These are phyloP conservation scores for Panicum virgatum DNA, from an alignment of 202 grass and related monocot species.

Conservation along the genomic window DNA sequence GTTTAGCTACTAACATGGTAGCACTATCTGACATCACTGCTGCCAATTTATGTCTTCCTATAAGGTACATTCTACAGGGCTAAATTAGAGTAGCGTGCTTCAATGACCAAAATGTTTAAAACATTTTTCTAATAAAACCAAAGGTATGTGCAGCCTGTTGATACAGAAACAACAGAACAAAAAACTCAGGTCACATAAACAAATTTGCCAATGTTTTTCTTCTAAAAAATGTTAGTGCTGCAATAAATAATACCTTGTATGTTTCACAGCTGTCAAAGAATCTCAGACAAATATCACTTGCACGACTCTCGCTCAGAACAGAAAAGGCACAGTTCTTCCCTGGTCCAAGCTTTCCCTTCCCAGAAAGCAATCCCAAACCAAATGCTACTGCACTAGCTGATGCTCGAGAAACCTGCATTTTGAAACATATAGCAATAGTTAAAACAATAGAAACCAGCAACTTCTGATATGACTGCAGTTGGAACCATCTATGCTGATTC, in stretches of 20 bases:
- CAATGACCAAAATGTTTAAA: too few relatives aligned
- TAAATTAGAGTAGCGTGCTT: neutral
- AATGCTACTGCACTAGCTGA: conserved; percentile 97
- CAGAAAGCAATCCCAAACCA: conserved; percentile 83
- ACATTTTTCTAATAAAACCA: neutral
- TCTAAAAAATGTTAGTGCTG: conserved; percentile 17
- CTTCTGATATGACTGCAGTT: neutral
- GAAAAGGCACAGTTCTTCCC: conserved; percentile 83
- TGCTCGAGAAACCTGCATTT: conserved; percentile 81
- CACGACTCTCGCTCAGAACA: conserved; percentile 91
- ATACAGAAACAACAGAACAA: neutral
- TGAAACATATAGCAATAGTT: conserved; percentile 25
- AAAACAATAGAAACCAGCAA: conserved; percentile 12
- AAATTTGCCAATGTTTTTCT: neutral
- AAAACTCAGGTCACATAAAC: neutral
- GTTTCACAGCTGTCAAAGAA: conserved; percentile 86
- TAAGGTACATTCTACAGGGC: neutral
- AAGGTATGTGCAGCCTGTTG: neutral
- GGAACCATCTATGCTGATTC: neutral
- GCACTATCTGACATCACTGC: neutral
- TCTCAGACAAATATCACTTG: conserved; percentile 90
- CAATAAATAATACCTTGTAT: conserved; percentile 70
- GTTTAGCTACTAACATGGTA: conserved; percentile 3
- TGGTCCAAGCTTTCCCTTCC: conserved; percentile 86
- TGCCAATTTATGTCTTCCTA: neutral